These are phyloP conservation scores for Penicillium cinerascens DNA, from an alignment of 495 filamentous ascomycete species.

Conservation along the genomic window DNA sequence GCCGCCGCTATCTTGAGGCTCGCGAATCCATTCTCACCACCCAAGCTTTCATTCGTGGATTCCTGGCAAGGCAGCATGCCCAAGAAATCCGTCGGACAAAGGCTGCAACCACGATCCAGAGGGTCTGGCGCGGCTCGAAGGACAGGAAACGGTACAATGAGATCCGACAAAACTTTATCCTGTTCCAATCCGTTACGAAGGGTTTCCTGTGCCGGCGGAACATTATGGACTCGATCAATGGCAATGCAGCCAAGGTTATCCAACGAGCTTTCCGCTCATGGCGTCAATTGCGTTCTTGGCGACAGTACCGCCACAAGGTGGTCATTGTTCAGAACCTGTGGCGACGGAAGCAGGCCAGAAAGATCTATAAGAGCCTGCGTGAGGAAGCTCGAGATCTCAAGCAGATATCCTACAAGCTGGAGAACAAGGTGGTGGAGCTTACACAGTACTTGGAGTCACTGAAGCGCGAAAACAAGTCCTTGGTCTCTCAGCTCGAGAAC, in stretches of 20 bases:
- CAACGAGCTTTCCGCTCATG: conserved; percentile 86
- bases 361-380: conserved; percentile 80
- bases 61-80: conserved; percentile 70
- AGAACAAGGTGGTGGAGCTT: conserved; percentile 98
- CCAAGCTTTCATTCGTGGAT: conserved; percentile 71
- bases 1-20: conserved; percentile 85
- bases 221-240: conserved; percentile 89
- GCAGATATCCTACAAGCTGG: conserved; percentile 97
- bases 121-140: conserved; percentile 88
- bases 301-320: conserved; percentile 82
- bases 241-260: conserved; percentile 87
- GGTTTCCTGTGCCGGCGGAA: conserved; percentile 83
- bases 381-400: conserved; percentile 97
- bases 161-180: conserved; percentile 77
- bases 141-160: conserved; percentile 71
- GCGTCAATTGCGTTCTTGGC: conserved; percentile 73
- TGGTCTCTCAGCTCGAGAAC: conserved; percentile 86
- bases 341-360: conserved; percentile 80
- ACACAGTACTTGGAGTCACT: conserved; percentile 90
- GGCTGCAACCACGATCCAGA: conserved; percentile 90
- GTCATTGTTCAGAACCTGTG: conserved; percentile 90
- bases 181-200: conserved; percentile 84
- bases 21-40: conserved; percentile 73
- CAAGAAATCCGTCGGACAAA: conserved; percentile 78
- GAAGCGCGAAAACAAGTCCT: conserved; percentile 86